These are phyloP conservation scores for Mycena indigotica DNA, from an alignment of 768 basidiomycete species.

Conservation along the genomic window DNA sequence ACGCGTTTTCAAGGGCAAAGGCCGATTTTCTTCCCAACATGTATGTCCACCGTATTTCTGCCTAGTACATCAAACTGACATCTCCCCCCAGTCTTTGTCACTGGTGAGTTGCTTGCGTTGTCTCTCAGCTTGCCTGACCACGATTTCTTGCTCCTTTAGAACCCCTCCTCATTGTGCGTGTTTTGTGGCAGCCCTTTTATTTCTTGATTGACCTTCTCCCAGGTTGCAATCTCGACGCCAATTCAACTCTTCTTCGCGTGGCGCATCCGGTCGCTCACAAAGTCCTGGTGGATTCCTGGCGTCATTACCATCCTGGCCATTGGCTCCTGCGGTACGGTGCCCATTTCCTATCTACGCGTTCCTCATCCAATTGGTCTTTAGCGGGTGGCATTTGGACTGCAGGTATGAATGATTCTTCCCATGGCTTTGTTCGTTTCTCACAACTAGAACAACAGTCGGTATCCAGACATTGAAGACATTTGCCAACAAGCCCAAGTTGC, in stretches of 20 bases:
- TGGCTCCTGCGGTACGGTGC: slow-evolving; percentile 35
- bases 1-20: slow-evolving; percentile 2
- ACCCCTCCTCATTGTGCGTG: slow-evolving; percentile 35
- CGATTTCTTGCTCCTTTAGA: slow-evolving; percentile 23
- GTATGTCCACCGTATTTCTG: slow-evolving; percentile 5
- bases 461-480: slow-evolving; percentile 40
- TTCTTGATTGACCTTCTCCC: neutral
- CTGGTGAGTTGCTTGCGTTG: slow-evolving; percentile 24
- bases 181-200: neutral
- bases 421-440: neutral
- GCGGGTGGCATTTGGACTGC: slow-evolving; percentile 47
- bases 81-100: slow-evolving; percentile 28
- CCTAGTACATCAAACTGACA: neutral
- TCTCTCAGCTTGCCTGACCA: slow-evolving; percentile 20
- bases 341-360: neutral
- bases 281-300: slow-evolving; percentile 36
- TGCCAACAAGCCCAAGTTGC: slow-evolving; percentile 44
- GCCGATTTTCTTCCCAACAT: slow-evolving; percentile 19
- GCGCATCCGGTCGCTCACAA: slow-evolving; percentile 44
- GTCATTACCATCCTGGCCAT: slow-evolving; percentile 38
- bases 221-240: slow-evolving; percentile 48
- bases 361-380: slow-evolving; percentile 10
- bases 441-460: slow-evolving; percentile 22
- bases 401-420: slow-evolving; percentile 2
- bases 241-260: slow-evolving; percentile 52